phyloP scores from a whole-genome alignment of 768 basidiomycete species.

The Suillus subaureus region DNA sequence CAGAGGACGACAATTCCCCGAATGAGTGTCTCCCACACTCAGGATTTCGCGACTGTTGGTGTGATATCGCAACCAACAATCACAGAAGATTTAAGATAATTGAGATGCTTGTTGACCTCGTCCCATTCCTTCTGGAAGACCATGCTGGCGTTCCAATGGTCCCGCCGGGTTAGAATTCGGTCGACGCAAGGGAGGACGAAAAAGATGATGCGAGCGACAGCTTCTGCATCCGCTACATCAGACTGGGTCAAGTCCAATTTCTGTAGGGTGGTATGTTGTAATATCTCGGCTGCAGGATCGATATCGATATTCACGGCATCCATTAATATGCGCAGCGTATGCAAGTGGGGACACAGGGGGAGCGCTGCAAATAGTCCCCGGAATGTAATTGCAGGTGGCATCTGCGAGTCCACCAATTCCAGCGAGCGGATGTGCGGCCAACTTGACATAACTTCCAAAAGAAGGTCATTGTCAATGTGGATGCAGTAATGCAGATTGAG shows the following conservation, averaged over 20 bases:
- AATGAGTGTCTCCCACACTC: not conserved
- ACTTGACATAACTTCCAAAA: not conserved
- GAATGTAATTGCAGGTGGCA: not conserved
- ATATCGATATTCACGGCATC: not conserved
- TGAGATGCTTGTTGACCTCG: not conserved
- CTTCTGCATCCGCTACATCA: not conserved
- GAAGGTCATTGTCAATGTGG: not conserved
- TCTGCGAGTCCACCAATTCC: not conserved
- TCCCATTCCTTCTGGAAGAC: not conserved
- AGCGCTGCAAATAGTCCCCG: not conserved
- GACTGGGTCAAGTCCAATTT: not conserved
- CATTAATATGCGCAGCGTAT: not conserved
- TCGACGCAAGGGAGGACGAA: not conserved
- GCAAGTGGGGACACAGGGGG: not conserved
- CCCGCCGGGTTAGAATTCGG: not conserved
- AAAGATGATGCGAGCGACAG: not conserved
- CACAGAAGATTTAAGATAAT: not conserved
- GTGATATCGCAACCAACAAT: not conserved
- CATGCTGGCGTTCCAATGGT: not conserved
- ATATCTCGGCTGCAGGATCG: not conserved
- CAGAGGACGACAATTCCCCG: not conserved
- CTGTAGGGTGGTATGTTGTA: not conserved
- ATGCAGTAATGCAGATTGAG: not conserved
- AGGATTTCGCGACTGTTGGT: not conserved
- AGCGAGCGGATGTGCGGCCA: not conserved